Conservation (phyloP, 1,284 basidiomycete species). For the Cryptococcus depauperatus region DNA sequence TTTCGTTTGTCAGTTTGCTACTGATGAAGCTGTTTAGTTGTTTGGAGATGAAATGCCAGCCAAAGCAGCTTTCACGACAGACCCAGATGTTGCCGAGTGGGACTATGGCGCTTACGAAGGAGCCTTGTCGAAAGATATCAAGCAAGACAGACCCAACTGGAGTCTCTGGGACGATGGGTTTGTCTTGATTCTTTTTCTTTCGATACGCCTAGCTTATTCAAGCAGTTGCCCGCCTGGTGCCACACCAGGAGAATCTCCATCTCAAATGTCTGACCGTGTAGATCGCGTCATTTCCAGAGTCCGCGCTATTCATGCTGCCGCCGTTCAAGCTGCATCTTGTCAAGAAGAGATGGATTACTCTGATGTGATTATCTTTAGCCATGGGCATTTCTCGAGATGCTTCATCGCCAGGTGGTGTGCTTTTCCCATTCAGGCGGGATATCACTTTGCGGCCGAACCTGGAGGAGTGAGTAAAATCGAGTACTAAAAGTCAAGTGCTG, state of each 20-base stretch:
- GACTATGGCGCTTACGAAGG: conserved; percentile 89
- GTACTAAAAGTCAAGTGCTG: background rate
- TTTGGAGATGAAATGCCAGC: conserved; percentile 34
- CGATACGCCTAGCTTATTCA: background rate
- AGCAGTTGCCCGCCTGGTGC: conserved; percentile 59
- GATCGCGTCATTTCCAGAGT: conserved; percentile 69
- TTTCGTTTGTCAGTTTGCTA: background rate
- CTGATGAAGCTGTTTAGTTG: conserved; percentile 20
- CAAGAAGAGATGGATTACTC: conserved; percentile 31
- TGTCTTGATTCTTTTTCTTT: conserved; percentile 17
- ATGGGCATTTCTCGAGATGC: conserved; percentile 68
- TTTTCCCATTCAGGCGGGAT: conserved; percentile 42
- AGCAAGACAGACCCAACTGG: conserved; percentile 60
- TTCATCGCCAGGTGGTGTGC: conserved; percentile 54
- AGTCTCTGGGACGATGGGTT: conserved; percentile 74
- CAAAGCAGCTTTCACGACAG: conserved; percentile 30
- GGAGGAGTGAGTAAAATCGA: conserved; percentile 32
- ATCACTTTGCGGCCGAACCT: conserved; percentile 44
- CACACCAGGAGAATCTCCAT: conserved; percentile 65
- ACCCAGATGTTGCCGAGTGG: conserved; percentile 56
- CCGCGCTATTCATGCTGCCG: conserved; percentile 60
- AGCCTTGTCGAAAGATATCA: conserved; percentile 63
- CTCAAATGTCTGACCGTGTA: conserved; percentile 68
- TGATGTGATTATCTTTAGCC: conserved; percentile 52
- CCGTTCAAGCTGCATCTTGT: conserved; percentile 16